Conservation (phyloP, 2,329 filamentous ascomycete species). For the Claviceps cyperi region DNA sequence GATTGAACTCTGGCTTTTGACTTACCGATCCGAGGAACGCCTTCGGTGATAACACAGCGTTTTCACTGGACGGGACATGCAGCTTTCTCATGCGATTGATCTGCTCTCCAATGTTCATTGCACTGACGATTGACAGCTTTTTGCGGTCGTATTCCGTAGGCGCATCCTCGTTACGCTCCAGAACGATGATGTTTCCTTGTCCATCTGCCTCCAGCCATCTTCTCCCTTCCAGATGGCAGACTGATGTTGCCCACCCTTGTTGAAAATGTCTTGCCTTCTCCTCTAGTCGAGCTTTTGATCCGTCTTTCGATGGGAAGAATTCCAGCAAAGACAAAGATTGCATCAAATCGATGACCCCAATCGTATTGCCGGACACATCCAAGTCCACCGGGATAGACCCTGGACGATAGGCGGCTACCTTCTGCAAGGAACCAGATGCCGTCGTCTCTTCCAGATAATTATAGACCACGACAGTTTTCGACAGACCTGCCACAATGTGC, state of each 20-base stretch:
- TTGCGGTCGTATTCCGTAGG: constrained; percentile 60
- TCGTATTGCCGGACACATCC: constrained; percentile 55
- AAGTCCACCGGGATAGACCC: constrained; percentile 75
- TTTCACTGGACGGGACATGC: constrained; percentile 47
- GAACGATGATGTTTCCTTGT: constrained; percentile 72
- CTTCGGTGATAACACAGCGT: constrained; percentile 57
- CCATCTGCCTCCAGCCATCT: constrained; percentile 75
- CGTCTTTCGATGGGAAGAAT: constrained; percentile 44
- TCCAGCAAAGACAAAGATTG: constrained; percentile 75
- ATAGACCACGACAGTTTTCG: constrained; percentile 63
- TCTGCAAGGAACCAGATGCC: constrained; percentile 45
- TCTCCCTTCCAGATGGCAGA: constrained; percentile 56
- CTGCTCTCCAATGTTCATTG: constrained; percentile 81
- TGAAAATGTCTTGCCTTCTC: constrained; percentile 73
- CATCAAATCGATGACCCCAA: constrained; percentile 85
- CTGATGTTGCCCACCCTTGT: constrained; percentile 67
- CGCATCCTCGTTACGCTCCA: constrained; percentile 59
- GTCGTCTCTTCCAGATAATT: constrained; percentile 41
- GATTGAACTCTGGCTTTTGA: neutral
- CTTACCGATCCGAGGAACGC: constrained; percentile 83
- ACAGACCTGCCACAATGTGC: constrained; percentile 72
- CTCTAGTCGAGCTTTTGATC: constrained; percentile 45
- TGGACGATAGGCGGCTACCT: constrained; percentile 62
- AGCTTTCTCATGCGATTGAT: constrained; percentile 77
- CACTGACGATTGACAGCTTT: constrained; percentile 58